These are phyloP conservation scores for Aspergillus kassunensis DNA, from an alignment of 495 filamentous ascomycete species.

Conservation along the genomic window DNA sequence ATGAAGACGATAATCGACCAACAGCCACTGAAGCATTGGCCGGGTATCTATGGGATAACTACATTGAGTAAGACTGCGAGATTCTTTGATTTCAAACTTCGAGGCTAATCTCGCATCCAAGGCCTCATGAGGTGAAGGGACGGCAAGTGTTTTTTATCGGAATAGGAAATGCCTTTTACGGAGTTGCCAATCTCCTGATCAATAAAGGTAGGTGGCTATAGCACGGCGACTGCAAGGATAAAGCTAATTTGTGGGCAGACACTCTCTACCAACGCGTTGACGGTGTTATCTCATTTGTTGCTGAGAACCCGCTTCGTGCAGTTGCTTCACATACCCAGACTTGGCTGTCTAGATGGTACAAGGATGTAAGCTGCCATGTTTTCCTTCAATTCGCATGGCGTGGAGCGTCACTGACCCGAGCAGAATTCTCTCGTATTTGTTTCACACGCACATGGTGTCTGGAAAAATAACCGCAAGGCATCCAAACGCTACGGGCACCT, in stretches of 20 bases:
- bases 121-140: slow-evolving; percentile 58
- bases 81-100: neutral
- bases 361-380: slow-evolving; percentile 38
- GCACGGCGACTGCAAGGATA: neutral
- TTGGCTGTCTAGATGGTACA: slow-evolving; percentile 68
- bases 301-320: slow-evolving; percentile 49
- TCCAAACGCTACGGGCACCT: slow-evolving; percentile 67
- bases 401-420: neutral
- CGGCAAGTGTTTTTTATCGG: slow-evolving; percentile 84
- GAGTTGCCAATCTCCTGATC: slow-evolving; percentile 64
- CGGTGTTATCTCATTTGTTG: slow-evolving; percentile 53
- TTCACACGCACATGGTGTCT: slow-evolving; percentile 63
- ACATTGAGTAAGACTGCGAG: slow-evolving; percentile 64
- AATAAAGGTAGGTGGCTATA: slow-evolving; percentile 51
- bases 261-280: slow-evolving; percentile 49
- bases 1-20: slow-evolving; percentile 39
- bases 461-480: slow-evolving; percentile 57
- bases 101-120: slow-evolving; percentile 20
- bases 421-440: slow-evolving; percentile 72
- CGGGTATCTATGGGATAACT: slow-evolving; percentile 94
- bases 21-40: slow-evolving; percentile 68
- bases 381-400: neutral
- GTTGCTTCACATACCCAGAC: slow-evolving; percentile 61
- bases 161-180: slow-evolving; percentile 70
- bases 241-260: slow-evolving; percentile 31